Evolutionary conservation across 2,329 filamentous ascomycete genomes (phyloP), one percentile per base, ranked within the genome.

Genomic region (Claviceps paspali): DNA sequence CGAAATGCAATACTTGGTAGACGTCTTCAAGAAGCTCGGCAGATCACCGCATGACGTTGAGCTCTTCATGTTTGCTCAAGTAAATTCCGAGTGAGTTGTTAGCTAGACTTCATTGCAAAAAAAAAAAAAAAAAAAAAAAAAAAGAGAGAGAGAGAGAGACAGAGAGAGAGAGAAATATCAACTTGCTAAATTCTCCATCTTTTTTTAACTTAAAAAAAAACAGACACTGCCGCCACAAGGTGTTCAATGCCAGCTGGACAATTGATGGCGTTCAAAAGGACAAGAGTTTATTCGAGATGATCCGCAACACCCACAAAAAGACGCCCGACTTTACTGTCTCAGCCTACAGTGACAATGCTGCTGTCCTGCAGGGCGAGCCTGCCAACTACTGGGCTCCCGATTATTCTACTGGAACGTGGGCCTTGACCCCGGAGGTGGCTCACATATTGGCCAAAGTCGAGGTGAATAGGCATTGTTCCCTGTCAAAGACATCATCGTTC

Each of bases 31-130:
- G 36, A 47, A 48, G 33, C 52, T 56, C 14, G 72, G 75, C 43
- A 65, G 77, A 27, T 64, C 72, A 34, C 84, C 84, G 1, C 79
- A 86, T 42, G 91, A 96, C 55, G 83, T 96, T 31, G 91, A 98
- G 62, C 70, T 96, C 17, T 96, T 96, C 68, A 96, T 96, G 91
- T 98, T 96, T 57, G 88, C 88, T 12, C 91, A 98, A 62, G 88
- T 98, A 56, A 96, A 96, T 65, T 96, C 88, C 3, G 91, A 98
- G 67, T 49, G 33, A 33, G 36, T 38, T 12, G n/a, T n/a, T n/a
- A n/a, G n/a, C n/a, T n/a, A n/a, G n/a, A n/a, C n/a, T n/a, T n/a
- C n/a, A n/a, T n/a, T n/a, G n/a, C n/a, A n/a, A n/a, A n/a, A n/a
- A n/a, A n/a, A n/a, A n/a, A n/a, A n/a, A n/a, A n/a, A n/a, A n/a